Conservation (phyloP, 148 eudicot species). For the Cornus suecica region DNA sequence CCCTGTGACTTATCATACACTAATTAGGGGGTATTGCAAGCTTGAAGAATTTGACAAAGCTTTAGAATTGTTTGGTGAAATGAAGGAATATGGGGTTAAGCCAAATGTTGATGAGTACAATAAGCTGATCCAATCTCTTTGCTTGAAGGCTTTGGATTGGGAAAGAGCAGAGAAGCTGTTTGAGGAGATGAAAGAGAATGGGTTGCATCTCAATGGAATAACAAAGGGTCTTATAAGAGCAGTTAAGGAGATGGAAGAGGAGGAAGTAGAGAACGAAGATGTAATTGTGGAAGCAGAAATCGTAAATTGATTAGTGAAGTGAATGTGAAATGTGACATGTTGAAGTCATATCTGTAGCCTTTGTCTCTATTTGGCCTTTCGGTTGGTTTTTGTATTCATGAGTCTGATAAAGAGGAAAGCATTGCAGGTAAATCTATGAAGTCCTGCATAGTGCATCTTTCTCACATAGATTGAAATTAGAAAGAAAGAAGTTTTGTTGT, state of each 20-base stretch:
- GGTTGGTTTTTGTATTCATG: not conserved
- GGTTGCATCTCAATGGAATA: conserved; percentile 64
- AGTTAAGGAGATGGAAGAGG: conserved; percentile 70
- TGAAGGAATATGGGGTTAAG: conserved; percentile 64
- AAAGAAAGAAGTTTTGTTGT: conserved; percentile 6
- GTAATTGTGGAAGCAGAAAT: conserved; percentile 29
- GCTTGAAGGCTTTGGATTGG: conserved; percentile 90
- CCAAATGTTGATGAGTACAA: conserved; percentile 79
- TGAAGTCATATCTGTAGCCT: not conserved
- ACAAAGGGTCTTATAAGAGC: conserved; percentile 68
- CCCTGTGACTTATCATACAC: conserved; percentile 60
- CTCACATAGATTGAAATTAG: conserved; percentile 1
- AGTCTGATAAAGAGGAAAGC: conserved; percentile 4
- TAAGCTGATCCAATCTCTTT: conserved; percentile 80
- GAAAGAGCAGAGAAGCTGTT: conserved; percentile 64
- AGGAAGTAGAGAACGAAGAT: conserved; percentile 27
- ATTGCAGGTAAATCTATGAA: not conserved
- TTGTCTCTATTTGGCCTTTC: not conserved
- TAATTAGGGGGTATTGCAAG: conserved; percentile 86
- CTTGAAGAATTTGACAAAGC: conserved; percentile 73
- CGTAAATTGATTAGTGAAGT: conserved; percentile 9
- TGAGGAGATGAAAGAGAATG: conserved; percentile 63
- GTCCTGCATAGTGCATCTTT: not conserved
- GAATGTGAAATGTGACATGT: not conserved
- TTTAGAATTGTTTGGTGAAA: conserved; percentile 56